Percentiles rank a stretch among this genome's conserved stretches.
These are phyloP conservation scores for Macadamia tetraphylla DNA, from an alignment of 164 flowering plant species.

Conservation along the genomic window DNA sequence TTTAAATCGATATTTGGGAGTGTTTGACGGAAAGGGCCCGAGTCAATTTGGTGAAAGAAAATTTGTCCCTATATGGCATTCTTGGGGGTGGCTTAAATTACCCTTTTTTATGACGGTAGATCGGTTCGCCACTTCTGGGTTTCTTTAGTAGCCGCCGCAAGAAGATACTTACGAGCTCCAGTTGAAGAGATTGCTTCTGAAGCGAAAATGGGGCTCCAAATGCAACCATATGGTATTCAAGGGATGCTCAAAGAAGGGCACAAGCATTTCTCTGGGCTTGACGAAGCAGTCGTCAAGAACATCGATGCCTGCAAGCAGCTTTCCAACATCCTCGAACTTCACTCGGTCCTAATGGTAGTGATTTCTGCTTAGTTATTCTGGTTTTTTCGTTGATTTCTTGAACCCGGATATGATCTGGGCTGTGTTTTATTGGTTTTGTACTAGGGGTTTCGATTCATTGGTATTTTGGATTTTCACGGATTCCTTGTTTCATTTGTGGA, in stretches of 20 bases:
- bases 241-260: conserved; percentile 88
- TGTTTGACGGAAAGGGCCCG: too few relatives aligned
- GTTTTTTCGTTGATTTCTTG: not conserved
- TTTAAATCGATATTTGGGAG: too few relatives aligned
- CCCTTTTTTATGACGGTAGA: too few relatives aligned
- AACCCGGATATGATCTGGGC: not conserved
- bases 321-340: conserved; percentile 82
- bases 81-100: too few relatives aligned
- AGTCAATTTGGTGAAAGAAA: too few relatives aligned
- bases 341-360: conserved; percentile 90
- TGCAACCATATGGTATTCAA: conserved; percentile 71
- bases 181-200: conserved; percentile 1
- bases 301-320: conserved; percentile 95
- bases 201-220: conserved; percentile 44
- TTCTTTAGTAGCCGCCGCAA: not conserved
- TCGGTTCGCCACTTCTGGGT: conserved; percentile 1
- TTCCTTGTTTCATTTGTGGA: too few relatives aligned
- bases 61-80: too few relatives aligned
- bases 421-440: not conserved
- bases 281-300: conserved; percentile 94
- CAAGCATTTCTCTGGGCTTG: conserved; percentile 86
- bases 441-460: not conserved
- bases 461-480: too few relatives aligned
- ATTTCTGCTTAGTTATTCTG: not conserved
- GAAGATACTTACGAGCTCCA: not conserved